Evolutionary conservation across 2,329 filamentous ascomycete genomes (phyloP).

Genomic region (Hypoxylon sp.): DNA sequence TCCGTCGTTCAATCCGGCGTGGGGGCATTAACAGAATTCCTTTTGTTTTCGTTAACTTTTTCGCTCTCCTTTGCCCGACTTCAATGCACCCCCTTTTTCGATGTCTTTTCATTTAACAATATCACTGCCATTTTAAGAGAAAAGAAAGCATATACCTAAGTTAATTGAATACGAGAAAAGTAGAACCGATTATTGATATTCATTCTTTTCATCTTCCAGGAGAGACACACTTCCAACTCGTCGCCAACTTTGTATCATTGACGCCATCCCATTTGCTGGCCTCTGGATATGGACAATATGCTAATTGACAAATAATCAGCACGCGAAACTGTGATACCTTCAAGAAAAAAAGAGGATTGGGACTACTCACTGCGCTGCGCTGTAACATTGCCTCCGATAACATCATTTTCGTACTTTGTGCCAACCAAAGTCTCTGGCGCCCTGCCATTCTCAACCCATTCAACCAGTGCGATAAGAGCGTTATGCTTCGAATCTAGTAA

Average conservation of each 20-base stretch:
- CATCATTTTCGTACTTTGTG: slow-evolving; percentile 37
- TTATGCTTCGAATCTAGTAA: slow-evolving; percentile 36
- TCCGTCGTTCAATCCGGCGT: slow-evolving; percentile 44
- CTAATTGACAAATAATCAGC: slow-evolving; percentile 1
- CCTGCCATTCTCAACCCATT: slow-evolving; percentile 36
- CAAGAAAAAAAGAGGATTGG: too few species aligned
- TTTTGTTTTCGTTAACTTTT: neutral
- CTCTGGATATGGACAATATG: slow-evolving; percentile 38
- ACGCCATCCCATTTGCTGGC: slow-evolving; percentile 30
- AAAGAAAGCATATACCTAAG: neutral
- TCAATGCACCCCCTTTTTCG: too few species aligned
- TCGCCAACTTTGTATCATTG: slow-evolving; percentile 30
- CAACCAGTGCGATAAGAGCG: slow-evolving; percentile 28
- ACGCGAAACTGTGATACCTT: neutral
- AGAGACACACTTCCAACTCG: slow-evolving; percentile 36
- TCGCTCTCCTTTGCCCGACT: too few species aligned
- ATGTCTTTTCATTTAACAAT: too few species aligned
- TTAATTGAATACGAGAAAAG: neutral
- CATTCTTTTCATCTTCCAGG: neutral
- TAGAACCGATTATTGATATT: neutral
- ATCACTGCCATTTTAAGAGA: too few species aligned
- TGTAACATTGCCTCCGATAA: slow-evolving; percentile 22
- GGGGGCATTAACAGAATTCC: slow-evolving; percentile 24
- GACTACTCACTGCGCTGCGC: slow-evolving; percentile 35
- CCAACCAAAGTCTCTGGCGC: slow-evolving; percentile 33